Percentiles rank a stretch among this genome's conserved stretches.
Evolutionary conservation across 1,139 yeast genomes (phyloP).

Genomic region (Kurtzmaniella natalensis): DNA sequence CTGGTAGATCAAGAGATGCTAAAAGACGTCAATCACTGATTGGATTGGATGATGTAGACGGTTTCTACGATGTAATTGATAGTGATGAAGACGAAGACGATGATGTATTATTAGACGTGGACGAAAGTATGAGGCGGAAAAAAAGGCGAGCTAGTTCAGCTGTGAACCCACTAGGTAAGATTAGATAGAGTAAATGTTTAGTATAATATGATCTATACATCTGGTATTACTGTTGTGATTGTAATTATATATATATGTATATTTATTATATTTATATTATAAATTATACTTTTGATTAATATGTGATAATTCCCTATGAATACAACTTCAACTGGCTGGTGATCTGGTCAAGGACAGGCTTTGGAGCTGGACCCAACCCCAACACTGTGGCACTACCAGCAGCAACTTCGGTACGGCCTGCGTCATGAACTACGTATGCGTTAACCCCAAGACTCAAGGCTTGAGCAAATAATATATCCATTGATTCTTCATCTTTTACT

Average conservation of each 20-base stretch:
- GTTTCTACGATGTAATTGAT: slow-evolving; percentile 38
- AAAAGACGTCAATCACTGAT: slow-evolving; percentile 38
- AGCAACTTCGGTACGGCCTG: slow-evolving; percentile 94
- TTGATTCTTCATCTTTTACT: slow-evolving; percentile 66
- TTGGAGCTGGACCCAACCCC: slow-evolving; percentile 98
- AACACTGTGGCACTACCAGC: slow-evolving; percentile 93
- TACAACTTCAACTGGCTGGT: slow-evolving; percentile 77
- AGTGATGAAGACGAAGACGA: slow-evolving; percentile 30
- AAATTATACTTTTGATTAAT: not conserved
- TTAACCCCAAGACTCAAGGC: slow-evolving; percentile 80
- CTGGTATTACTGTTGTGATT: too few species aligned
- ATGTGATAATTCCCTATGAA: too few species aligned
- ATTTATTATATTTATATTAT: not conserved
- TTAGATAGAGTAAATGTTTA: slow-evolving; percentile 6
- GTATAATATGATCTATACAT: too few species aligned
- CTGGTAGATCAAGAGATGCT: slow-evolving; percentile 34
- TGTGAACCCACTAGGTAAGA: slow-evolving; percentile 31
- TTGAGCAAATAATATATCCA: slow-evolving; percentile 73
- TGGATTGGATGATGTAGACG: slow-evolving; percentile 46
- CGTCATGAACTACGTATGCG: slow-evolving; percentile 82
- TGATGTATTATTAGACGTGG: slow-evolving; percentile 39
- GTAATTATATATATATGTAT: not conserved
- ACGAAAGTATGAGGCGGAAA: slow-evolving; percentile 29
- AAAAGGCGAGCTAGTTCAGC: slow-evolving; percentile 44
- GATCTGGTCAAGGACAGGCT: slow-evolving; percentile 68